Conservation (phyloP, 495 filamentous ascomycete species). For the Pseudomonodictys pantanalensis region DNA sequence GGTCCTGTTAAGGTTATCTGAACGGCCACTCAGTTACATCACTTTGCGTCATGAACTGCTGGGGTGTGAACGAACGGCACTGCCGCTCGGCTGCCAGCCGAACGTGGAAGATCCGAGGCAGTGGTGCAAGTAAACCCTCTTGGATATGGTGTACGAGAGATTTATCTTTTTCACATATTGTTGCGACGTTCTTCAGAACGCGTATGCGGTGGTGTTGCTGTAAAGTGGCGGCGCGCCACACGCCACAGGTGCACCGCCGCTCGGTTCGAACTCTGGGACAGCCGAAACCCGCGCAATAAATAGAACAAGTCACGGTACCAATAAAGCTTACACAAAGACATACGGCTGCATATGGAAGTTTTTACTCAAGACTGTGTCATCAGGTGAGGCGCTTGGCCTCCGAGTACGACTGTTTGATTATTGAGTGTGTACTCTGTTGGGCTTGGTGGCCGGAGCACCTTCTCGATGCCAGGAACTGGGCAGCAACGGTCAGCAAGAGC, state of each 20-base stretch:
- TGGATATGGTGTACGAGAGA: too few relatives aligned
- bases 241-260: neutral
- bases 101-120: too few relatives aligned
- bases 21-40: too few relatives aligned
- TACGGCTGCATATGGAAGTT: neutral
- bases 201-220: too few relatives aligned
- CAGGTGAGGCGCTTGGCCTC: conserved; percentile 3
- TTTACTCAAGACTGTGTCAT: neutral
- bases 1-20: too few relatives aligned
- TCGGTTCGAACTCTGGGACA: neutral
- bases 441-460: neutral
- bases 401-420: neutral
- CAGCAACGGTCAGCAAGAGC: neutral
- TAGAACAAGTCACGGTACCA: conserved; percentile 1
- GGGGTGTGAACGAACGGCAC: too few relatives aligned
- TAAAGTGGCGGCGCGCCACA: neutral
- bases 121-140: too few relatives aligned
- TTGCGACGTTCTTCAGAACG: too few relatives aligned
- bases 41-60: too few relatives aligned
- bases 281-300: neutral
- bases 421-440: neutral
- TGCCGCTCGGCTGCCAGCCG: too few relatives aligned
- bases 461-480: neutral
- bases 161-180: too few relatives aligned
- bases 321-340: conserved; percentile 1